phyloP scores from a whole-genome alignment of 2,329 filamentous ascomycete species.

The Aspergillus fijiensis region DNA sequence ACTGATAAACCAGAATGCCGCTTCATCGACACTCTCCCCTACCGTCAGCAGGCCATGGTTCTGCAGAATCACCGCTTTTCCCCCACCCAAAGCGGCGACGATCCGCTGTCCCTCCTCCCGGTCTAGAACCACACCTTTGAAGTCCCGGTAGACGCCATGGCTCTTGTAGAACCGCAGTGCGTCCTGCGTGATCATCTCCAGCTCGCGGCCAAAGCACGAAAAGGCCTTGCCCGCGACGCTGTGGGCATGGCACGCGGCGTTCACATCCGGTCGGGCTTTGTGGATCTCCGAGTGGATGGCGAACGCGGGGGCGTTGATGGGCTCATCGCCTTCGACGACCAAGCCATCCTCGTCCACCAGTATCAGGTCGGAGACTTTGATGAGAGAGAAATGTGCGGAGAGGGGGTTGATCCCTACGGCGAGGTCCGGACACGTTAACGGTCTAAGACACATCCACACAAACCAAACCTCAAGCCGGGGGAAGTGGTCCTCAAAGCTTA shows the following conservation, averaged over 20 bases:
- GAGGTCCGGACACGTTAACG: too few species aligned
- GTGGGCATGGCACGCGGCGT: slow-evolving; percentile 48
- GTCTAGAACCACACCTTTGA: slow-evolving; percentile 49
- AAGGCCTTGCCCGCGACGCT: slow-evolving; percentile 47
- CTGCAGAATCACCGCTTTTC: slow-evolving; percentile 62
- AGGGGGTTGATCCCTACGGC: neutral
- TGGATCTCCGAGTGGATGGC: slow-evolving; percentile 47
- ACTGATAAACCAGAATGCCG: slow-evolving; percentile 66
- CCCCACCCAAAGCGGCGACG: slow-evolving; percentile 62
- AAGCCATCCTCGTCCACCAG: slow-evolving; percentile 47
- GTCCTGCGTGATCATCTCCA: slow-evolving; percentile 48
- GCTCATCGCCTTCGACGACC: slow-evolving; percentile 39
- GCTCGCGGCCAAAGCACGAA: slow-evolving; percentile 42
- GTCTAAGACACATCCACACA: neutral
- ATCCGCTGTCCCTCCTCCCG: slow-evolving; percentile 64
- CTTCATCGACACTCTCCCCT: slow-evolving; percentile 71
- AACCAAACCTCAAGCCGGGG: too few species aligned
- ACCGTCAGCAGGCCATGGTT: slow-evolving; percentile 74
- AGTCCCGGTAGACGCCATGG: slow-evolving; percentile 17
- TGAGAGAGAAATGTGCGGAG: slow-evolving; percentile 20
- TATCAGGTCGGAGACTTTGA: slow-evolving; percentile 43
- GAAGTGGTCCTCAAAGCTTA: neutral
- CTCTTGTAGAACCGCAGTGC: slow-evolving; percentile 63
- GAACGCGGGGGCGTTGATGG: slow-evolving; percentile 49
- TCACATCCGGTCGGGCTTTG: slow-evolving; percentile 58